These are phyloP conservation scores for Solanum sejunctum DNA, from an alignment of 257 asterid genomes.

Conservation along the genomic window DNA sequence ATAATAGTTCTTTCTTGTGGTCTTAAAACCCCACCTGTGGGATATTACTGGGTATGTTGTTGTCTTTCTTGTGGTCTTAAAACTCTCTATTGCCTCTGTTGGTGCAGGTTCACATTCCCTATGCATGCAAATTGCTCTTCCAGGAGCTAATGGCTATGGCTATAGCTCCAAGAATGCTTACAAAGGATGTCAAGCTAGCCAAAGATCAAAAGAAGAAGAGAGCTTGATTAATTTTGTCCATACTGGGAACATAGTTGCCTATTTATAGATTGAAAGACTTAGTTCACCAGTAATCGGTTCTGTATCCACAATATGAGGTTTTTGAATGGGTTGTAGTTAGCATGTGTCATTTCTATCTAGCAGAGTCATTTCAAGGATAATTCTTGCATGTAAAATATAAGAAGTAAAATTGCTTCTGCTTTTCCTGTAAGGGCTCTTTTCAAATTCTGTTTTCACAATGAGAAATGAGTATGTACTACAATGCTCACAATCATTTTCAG, in stretches of 20 bases:
- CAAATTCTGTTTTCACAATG: not conserved
- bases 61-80: not conserved
- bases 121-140: conserved; percentile 87
- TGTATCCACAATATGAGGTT: not conserved
- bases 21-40: too few relatives aligned
- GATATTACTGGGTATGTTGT: too few relatives aligned
- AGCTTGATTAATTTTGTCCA: conserved; percentile 8
- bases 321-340: not conserved
- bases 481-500: too few relatives aligned
- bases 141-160: conserved; percentile 99
- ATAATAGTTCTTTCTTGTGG: not conserved
- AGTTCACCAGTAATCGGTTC: not conserved
- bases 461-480: not conserved
- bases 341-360: not conserved
- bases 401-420: not conserved
- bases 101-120: conserved; percentile 80
- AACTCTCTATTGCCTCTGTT: not conserved
- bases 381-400: not conserved
- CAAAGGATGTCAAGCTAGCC: conserved; percentile 60
- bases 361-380: not conserved
- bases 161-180: conserved; percentile 92
- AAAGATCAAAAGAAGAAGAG: conserved; percentile 55
- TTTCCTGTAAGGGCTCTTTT: not conserved
- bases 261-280: not conserved
- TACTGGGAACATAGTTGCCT: not conserved